These are phyloP conservation scores for Erysimum cheiri DNA, from an alignment of 441 rosid species.

Conservation along the genomic window DNA sequence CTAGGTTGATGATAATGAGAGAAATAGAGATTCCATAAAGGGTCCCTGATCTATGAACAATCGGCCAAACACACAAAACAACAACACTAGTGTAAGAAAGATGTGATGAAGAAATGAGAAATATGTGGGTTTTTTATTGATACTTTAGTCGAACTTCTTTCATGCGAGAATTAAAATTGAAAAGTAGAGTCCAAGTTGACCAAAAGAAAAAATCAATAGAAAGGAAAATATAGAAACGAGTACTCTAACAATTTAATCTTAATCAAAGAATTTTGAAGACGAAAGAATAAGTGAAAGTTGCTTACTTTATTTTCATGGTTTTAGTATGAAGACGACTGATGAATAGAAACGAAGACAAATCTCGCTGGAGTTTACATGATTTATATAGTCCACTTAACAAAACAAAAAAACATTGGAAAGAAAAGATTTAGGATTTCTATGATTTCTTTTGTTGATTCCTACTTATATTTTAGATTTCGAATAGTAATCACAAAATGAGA, in stretches of 20 bases:
- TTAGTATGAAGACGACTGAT: slow-evolving; percentile 14
- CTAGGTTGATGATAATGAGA: slow-evolving; percentile 80
- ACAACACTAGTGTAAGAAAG: slow-evolving; percentile 7
- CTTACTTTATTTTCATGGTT: slow-evolving; percentile 36
- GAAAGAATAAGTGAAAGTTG: not conserved
- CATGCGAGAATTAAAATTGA: not conserved
- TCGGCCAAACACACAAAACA: slow-evolving; percentile 1
- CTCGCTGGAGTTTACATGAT: not conserved
- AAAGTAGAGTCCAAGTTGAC: not conserved
- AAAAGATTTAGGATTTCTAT: not conserved
- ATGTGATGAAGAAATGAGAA: slow-evolving; percentile 8
- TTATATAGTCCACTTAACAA: slow-evolving; percentile 1
- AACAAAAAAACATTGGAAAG: not conserved
- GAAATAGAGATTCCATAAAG: slow-evolving; percentile 79
- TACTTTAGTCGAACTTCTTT: not conserved
- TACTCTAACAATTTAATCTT: too few species aligned
- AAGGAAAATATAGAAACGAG: too few species aligned
- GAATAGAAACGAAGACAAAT: slow-evolving; percentile 7
- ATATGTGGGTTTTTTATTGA: not conserved
- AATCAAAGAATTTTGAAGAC: not conserved
- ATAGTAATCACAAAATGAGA: not conserved
- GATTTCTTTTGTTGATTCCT: not conserved
- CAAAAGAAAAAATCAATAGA: not conserved
- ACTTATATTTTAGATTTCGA: not conserved
- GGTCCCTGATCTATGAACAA: slow-evolving; percentile 57